These are phyloP conservation scores for Cladosporium sp. DNA, from an alignment of 2,329 filamentous ascomycete species.

Conservation along the genomic window DNA sequence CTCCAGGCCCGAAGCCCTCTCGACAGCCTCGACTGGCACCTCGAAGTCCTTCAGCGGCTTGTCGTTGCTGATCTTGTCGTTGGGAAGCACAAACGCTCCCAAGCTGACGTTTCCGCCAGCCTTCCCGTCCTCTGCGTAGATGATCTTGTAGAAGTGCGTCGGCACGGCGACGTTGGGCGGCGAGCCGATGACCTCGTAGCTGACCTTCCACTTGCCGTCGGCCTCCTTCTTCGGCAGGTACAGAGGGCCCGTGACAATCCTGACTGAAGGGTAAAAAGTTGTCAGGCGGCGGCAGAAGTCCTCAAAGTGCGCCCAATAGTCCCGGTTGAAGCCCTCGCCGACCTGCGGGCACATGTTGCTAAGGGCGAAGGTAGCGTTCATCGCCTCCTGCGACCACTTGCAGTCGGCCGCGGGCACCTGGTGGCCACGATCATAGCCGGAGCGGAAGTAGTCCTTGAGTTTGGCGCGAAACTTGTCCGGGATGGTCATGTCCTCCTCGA, in stretches of 20 bases:
- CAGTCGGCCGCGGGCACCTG: slow-evolving; percentile 95
- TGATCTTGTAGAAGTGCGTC: slow-evolving; percentile 99
- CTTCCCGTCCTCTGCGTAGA: slow-evolving; percentile 81
- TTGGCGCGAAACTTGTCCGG: slow-evolving; percentile 83
- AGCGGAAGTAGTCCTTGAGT: slow-evolving; percentile 89
- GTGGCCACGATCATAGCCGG: slow-evolving; percentile 91
- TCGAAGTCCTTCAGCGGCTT: slow-evolving; percentile 90
- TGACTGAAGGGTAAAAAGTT: slow-evolving; percentile 71
- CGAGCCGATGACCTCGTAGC: slow-evolving; percentile 89
- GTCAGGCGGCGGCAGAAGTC: slow-evolving; percentile 90
- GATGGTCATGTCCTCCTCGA: slow-evolving; percentile 73
- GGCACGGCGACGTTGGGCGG: slow-evolving; percentile 93
- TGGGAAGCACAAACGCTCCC: slow-evolving; percentile 91
- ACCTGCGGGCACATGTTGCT: slow-evolving; percentile 99
- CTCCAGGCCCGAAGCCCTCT: slow-evolving; percentile 85
- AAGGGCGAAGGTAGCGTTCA: slow-evolving; percentile 91
- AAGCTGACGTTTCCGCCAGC: slow-evolving; percentile 69
- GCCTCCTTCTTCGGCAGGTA: slow-evolving; percentile 80
- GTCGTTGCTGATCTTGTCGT: slow-evolving; percentile 77
- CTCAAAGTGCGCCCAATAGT: slow-evolving; percentile 99
- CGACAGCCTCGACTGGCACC: slow-evolving; percentile 86
- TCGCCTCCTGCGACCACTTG: slow-evolving; percentile 88
- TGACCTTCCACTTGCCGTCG: slow-evolving; percentile 93
- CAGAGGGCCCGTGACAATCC: slow-evolving; percentile 86
- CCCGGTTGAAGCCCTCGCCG: slow-evolving; percentile 94